phyloP scores from a whole-genome alignment of 768 basidiomycete species.

The Macrolepiota albuminosa region DNA sequence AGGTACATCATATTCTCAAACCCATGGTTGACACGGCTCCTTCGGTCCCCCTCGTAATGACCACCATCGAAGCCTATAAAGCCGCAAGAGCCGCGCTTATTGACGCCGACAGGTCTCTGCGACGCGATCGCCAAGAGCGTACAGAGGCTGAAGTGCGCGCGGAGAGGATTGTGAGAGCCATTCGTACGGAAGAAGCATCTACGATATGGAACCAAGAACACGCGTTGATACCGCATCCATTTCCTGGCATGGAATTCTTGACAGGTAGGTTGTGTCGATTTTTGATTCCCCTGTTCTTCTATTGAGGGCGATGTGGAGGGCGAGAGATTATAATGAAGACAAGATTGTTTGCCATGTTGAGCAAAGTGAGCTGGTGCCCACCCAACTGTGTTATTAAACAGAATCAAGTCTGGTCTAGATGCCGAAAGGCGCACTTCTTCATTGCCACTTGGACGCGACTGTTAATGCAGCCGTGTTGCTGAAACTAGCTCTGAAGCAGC shows the following conservation, averaged over 20 bases:
- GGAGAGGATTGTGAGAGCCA: conserved; percentile 48
- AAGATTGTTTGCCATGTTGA: conserved; percentile 54
- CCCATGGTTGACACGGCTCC: background rate
- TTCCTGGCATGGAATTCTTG: conserved; percentile 77
- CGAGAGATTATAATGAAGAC: conserved; percentile 56
- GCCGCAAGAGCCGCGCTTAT: conserved; percentile 32
- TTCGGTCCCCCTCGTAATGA: conserved; percentile 7
- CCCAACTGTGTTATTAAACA: background rate
- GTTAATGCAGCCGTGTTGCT: conserved; percentile 52
- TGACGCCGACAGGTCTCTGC: conserved; percentile 41
- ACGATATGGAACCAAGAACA: conserved; percentile 57
- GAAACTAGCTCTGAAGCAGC: conserved; percentile 48
- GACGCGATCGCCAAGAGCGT: conserved; percentile 36
- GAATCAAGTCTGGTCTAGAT: conserved; percentile 38
- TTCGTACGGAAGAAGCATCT: conserved; percentile 50
- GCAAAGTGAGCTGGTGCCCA: conserved; percentile 37
- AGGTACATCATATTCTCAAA: background rate
- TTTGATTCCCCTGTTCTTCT: background rate
- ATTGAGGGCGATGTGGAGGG: conserved; percentile 28
- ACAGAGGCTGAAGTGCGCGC: conserved; percentile 44
- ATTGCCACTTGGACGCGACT: conserved; percentile 72
- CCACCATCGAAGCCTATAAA: conserved; percentile 24
- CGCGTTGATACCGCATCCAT: conserved; percentile 52
- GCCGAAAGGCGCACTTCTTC: conserved; percentile 77
- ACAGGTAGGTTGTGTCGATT: conserved; percentile 39